Evolutionary conservation across 2,329 filamentous ascomycete genomes (phyloP).

Genomic region (Acrocalymma vagum): DNA sequence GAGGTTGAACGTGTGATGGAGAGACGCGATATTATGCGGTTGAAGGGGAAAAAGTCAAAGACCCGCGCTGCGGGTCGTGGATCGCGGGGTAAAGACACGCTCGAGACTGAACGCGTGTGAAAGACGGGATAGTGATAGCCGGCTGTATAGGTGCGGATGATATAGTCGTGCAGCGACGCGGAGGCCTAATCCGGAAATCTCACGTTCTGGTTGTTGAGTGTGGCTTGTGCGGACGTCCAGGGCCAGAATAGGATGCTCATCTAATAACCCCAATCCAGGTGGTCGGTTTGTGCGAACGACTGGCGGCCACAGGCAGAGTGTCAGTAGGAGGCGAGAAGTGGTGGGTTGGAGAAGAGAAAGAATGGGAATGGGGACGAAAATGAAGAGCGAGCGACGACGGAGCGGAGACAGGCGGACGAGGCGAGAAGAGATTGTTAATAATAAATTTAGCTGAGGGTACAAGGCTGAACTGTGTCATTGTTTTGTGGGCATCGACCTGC

Average conservation of each 20-base stretch:
- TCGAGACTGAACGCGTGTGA: constrained; percentile 41
- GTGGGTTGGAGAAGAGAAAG: constrained; percentile 24
- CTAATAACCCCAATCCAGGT: constrained; percentile 32
- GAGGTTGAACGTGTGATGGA: constrained; percentile 10
- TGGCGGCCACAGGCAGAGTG: constrained; percentile 9
- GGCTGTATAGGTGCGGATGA: constrained; percentile 27
- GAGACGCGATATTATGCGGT: constrained; percentile 21
- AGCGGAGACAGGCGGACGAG: too few species aligned
- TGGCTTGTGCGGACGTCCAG: constrained; percentile 39
- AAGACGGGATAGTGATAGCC: constrained; percentile 36
- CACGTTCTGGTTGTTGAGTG: constrained; percentile 28
- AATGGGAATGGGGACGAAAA: too few species aligned
- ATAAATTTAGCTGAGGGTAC: constrained; percentile 41
- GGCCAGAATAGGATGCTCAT: constrained; percentile 25
- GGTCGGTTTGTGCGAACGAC: constrained; percentile 15
- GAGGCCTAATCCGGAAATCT: constrained; percentile 28
- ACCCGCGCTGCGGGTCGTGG: constrained; percentile 35
- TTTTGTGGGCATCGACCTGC: constrained; percentile 41
- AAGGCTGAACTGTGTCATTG: constrained; percentile 41
- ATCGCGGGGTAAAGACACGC: constrained; percentile 29
- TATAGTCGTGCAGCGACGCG: constrained; percentile 30
- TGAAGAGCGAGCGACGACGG: too few species aligned
- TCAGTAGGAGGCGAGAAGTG: constrained; percentile 28
- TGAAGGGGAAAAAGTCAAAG: constrained; percentile 27
- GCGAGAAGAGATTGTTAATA: constrained; percentile 36